Evolutionary conservation across 345 rosid species (phyloP), one percentile per base, ranked within the genome.

Genomic region (Odontarrhena argentea): DNA sequence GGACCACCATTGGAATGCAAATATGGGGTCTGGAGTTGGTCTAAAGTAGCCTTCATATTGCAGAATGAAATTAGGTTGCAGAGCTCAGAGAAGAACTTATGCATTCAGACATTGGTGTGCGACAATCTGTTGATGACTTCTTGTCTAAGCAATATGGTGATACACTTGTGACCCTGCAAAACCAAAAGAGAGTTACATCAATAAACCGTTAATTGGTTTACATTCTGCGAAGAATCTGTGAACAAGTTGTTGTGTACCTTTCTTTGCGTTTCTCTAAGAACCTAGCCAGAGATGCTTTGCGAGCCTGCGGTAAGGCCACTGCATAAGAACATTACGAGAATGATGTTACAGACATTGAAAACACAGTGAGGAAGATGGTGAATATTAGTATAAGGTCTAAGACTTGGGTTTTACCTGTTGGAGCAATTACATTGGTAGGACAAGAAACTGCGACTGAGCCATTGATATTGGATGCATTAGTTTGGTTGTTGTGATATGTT

Each of bases 191-290:
- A 59, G 57, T 61, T 60, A 68, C 40, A 6, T 53, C 40, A 60
- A 67, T 45, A 55, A 56, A 63, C 18, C 41, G 6, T 68, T 3
- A 63, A 55, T 10, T 70, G 22, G 46, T 61, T 62, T 42, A 18
- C 22, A 38, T n/a, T 55, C 65, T 8, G n/a, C 52, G 41, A 67
- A 44, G 42, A 62, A 18, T 18, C 22, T 18, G 22, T 18, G 22
- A 18, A 18, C 22, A 18, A 18, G 3, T 1, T 14, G 14, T 42
- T 18, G 65, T 51, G 24, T 77, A 88, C 96, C 96, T 85, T 69
- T 86, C 92, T 73, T 83, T 88, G 68, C 92, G 90, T 74, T 86
- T 88, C 86, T 85, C 92, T 67, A 88, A 78, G 68, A 88, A 88
- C 56, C 90, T 81, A 76, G 90, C 88, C 74, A 88, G 61, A n/a